These are phyloP conservation scores for Suhomyces kunorum DNA, from an alignment of 1,139 yeast genomes.

Conservation along the genomic window DNA sequence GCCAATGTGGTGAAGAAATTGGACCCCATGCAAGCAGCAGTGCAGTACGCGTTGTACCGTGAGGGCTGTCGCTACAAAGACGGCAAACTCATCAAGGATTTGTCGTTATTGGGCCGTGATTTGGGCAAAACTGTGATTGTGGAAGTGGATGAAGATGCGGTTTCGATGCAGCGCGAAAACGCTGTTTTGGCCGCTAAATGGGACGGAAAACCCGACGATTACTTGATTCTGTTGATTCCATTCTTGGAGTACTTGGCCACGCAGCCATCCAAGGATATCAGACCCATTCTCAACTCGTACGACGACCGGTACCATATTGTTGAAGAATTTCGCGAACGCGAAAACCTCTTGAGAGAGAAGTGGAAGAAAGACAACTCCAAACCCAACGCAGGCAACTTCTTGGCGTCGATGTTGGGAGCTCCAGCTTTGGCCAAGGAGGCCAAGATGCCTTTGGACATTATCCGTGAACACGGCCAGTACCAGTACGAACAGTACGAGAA, in stretches of 20 bases:
- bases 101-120: constrained; percentile 88
- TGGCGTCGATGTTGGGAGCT: constrained; percentile 62
- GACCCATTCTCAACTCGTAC: constrained; percentile 81
- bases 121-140: constrained; percentile 74
- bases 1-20: constrained; percentile 83
- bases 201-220: constrained; percentile 84
- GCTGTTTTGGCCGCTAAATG: constrained; percentile 82
- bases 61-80: constrained; percentile 92
- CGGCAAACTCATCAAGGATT: constrained; percentile 84
- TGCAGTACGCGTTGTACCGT: constrained; percentile 83
- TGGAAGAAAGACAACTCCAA: constrained; percentile 65
- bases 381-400: constrained; percentile 53
- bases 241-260: constrained; percentile 94
- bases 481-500: constrained; percentile 83
- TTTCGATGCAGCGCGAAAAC: constrained; percentile 86
- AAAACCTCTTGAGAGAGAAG: constrained; percentile 63
- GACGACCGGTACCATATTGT: constrained; percentile 59
- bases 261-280: constrained; percentile 84
- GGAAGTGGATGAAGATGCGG: constrained; percentile 75
- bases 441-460: constrained; percentile 87
- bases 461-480: constrained; percentile 91
- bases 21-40: constrained; percentile 89
- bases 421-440: constrained; percentile 57
- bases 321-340: constrained; percentile 79
- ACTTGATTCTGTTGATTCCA: constrained; percentile 78